These are phyloP conservation scores for Fragilaria crotonensis DNA, from an alignment of 108 stramenopile genomes.

Conservation along the genomic window DNA sequence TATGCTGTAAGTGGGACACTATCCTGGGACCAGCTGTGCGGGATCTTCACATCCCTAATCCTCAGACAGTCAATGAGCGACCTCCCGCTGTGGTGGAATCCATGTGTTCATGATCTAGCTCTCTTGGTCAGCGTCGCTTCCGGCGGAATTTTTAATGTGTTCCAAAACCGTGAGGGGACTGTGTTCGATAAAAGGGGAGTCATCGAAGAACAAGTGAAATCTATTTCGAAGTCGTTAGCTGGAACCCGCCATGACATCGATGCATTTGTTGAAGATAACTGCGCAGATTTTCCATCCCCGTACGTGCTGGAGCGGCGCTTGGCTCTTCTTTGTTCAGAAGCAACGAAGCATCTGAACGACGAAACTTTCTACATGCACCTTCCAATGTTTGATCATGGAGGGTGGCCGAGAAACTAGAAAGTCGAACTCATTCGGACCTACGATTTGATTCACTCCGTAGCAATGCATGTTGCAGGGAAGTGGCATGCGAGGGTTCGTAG, in stretches of 20 bases:
- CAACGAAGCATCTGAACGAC: conserved; percentile 24
- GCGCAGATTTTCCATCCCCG: conserved; percentile 50
- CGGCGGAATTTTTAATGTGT: conserved; percentile 44
- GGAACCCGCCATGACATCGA: conserved; percentile 4
- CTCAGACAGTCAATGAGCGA: conserved; percentile 44
- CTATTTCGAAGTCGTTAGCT: not conserved
- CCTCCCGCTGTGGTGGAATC: conserved; percentile 82
- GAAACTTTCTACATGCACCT: conserved; percentile 51
- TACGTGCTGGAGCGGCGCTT: conserved; percentile 60
- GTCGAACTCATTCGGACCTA: no score
- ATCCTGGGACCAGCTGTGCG: conserved; percentile 10
- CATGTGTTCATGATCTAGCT: conserved; percentile 70
- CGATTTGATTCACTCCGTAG: no score
- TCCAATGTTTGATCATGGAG: conserved; percentile 83
- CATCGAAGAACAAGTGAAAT: not conserved
- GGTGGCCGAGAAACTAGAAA: conserved; percentile 44
- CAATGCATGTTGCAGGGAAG: no score
- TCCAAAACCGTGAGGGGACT: conserved; percentile 13
- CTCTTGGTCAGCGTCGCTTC: conserved; percentile 58
- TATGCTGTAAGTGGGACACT: conserved; percentile 40
- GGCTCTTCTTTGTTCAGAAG: conserved; percentile 49
- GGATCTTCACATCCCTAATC: conserved; percentile 13
- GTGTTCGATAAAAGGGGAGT: not conserved
- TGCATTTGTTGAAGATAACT: conserved; percentile 48
- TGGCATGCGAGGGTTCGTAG: no score